These are phyloP conservation scores for Trifolium repens DNA, from an alignment of 306 rosid species.

Conservation along the genomic window DNA sequence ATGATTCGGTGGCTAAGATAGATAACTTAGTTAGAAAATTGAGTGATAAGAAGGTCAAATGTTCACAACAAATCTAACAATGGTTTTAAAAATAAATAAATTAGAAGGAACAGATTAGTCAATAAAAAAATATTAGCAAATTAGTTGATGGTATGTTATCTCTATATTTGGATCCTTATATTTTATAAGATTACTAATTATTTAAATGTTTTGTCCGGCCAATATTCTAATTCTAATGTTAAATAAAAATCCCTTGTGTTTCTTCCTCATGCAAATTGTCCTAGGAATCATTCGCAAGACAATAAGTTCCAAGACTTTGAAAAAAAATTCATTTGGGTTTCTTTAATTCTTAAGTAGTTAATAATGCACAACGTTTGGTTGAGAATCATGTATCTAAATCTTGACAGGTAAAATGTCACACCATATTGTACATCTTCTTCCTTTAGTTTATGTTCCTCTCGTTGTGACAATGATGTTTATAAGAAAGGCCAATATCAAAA, in stretches of 20 bases:
- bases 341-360: neutral
- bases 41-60: too few relatives aligned
- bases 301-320: neutral
- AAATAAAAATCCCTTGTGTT: neutral
- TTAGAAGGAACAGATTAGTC: too few relatives aligned
- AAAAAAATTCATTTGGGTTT: conserved; percentile 8
- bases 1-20: too few relatives aligned
- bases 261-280: neutral
- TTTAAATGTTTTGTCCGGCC: conserved; percentile 13
- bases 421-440: conserved; percentile 8
- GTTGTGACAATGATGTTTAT: conserved; percentile 39
- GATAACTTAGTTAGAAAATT: too few relatives aligned
- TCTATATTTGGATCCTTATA: too few relatives aligned
- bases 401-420: conserved; percentile 36
- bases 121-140: too few relatives aligned
- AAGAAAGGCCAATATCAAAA: conserved; percentile 43
- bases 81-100: too few relatives aligned
- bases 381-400: conserved; percentile 19
- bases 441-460: conserved; percentile 5
- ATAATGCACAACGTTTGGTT: conserved; percentile 27
- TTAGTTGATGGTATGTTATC: neutral
- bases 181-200: neutral
- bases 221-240: neutral
- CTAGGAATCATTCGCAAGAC: conserved; percentile 31
- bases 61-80: too few relatives aligned